Conservation (phyloP, 2,329 filamentous ascomycete species). For the Mariannaea elegans region DNA sequence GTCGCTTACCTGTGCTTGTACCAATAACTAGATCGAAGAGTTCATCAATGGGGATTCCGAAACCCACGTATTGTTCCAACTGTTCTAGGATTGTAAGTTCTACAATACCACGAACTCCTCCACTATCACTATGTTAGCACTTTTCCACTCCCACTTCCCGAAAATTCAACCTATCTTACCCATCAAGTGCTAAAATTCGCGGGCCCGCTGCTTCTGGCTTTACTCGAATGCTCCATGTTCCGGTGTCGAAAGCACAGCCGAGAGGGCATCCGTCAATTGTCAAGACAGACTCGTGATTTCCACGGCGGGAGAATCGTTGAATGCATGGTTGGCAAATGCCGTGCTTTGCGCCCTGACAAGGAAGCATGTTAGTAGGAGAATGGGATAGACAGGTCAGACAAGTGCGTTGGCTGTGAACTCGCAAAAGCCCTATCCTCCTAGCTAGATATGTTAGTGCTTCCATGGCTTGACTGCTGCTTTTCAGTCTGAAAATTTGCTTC, state of each 20-base stretch:
- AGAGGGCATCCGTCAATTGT: conserved; percentile 7
- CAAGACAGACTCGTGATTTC: not conserved
- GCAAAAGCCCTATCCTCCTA: not conserved
- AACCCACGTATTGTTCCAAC: conserved; percentile 11
- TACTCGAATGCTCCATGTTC: conserved; percentile 20
- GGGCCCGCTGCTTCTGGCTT: conserved; percentile 18
- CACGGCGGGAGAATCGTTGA: not conserved
- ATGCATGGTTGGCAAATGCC: conserved; percentile 22
- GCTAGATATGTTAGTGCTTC: not conserved
- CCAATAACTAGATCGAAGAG: conserved; percentile 26
- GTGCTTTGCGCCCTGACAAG: conserved; percentile 8
- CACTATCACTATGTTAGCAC: not conserved
- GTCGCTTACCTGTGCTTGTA: conserved; percentile 20
- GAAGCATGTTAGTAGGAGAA: conserved; percentile 25
- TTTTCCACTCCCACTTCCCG: not conserved
- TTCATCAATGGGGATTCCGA: conserved; percentile 15
- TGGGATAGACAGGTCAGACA: conserved; percentile 17
- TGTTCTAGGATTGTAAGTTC: conserved; percentile 13
- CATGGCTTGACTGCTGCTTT: not conserved
- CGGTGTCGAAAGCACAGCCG: conserved; percentile 10
- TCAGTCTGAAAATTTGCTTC: not conserved
- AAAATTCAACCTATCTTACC: not conserved
- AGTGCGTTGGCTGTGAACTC: conserved; percentile 15
- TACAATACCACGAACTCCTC: conserved; percentile 21
- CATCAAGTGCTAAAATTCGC: conserved; percentile 14